phyloP scores from a whole-genome alignment of 306 rosid genomes.

The Spatholobus suberectus region DNA sequence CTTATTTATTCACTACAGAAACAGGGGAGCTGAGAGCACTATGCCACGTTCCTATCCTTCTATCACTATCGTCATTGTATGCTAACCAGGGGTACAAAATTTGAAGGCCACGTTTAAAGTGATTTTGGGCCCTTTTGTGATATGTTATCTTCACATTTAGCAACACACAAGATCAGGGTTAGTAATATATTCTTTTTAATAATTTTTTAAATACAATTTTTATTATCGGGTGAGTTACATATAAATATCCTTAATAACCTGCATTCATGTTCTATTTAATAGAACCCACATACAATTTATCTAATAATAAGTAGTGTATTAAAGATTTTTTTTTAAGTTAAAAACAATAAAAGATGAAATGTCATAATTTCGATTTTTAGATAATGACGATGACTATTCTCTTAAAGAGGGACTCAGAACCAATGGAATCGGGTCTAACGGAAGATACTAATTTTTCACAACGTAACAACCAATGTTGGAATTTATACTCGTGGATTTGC shows the following conservation, averaged over 20 bases:
- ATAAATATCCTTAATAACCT: background rate
- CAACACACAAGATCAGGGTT: background rate
- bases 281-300: background rate
- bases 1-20: constrained; percentile 9
- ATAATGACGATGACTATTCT: background rate
- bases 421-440: no score
- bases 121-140: background rate
- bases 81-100: background rate
- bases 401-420: no score
- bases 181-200: background rate
- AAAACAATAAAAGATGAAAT: background rate
- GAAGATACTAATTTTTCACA: no score
- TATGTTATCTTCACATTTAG: background rate
- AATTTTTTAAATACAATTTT: background rate
- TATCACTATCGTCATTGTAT: background rate
- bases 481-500: no score
- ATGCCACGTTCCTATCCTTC: background rate
- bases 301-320: background rate
- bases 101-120: background rate
- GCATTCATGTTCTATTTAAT: background rate
- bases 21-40: background rate
- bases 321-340: background rate
- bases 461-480: no score
- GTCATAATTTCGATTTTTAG: background rate
- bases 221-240: no score